Evolutionary conservation across 306 rosid species (phyloP).

Genomic region (Cucurbita argyrosperma): DNA sequence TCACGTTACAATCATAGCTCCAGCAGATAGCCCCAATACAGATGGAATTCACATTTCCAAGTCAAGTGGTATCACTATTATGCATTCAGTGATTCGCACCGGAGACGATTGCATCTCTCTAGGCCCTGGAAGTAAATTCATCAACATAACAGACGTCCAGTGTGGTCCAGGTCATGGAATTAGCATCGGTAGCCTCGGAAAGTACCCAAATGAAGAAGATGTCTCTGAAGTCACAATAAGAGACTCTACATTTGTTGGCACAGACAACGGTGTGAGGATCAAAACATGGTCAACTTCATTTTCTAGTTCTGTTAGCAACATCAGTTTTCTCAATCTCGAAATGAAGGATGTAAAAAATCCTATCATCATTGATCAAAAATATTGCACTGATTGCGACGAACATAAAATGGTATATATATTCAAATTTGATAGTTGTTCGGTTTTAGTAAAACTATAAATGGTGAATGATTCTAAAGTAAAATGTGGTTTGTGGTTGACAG

Average conservation of each 20-base stretch:
- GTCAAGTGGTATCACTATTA: conserved; percentile 1
- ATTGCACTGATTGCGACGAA: not conserved
- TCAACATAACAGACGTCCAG: not conserved
- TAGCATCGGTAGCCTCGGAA: conserved; percentile 27
- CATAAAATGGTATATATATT: not conserved
- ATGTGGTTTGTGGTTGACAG: conserved; percentile 1
- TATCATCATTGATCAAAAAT: conserved; percentile 26
- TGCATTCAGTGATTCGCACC: conserved; percentile 4
- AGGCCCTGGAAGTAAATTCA: conserved; percentile 2
- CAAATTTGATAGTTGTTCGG: not conserved
- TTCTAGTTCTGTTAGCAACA: conserved; percentile 1
- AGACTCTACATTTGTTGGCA: conserved; percentile 11
- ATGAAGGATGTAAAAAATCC: not conserved
- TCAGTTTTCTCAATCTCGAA: conserved; percentile 2
- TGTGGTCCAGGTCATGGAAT: conserved; percentile 35
- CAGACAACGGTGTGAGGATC: conserved; percentile 24
- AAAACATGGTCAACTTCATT: conserved; percentile 15
- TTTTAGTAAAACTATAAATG: not conserved
- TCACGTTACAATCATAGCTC: not conserved
- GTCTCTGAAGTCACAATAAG: conserved; percentile 2
- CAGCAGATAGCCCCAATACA: conserved; percentile 20
- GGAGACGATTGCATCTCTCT: conserved; percentile 29
- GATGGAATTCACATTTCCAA: conserved; percentile 21
- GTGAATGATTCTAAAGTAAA: too few relatives aligned
- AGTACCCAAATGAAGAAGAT: not conserved